These are phyloP conservation scores for Naematelia encephala DNA, from an alignment of 768 basidiomycete species.

Conservation along the genomic window DNA sequence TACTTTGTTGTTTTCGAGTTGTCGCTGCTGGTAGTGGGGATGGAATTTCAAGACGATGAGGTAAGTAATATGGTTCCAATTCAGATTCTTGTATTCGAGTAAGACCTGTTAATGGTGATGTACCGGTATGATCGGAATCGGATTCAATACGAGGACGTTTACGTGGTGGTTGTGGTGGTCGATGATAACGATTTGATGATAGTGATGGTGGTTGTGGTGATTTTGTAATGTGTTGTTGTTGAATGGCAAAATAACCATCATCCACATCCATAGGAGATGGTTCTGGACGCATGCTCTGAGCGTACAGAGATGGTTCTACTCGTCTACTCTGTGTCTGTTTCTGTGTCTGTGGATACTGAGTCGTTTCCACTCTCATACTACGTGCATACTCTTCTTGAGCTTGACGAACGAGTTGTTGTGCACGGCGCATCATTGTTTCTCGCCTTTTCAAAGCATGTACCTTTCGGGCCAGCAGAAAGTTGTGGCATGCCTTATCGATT, in stretches of 20 bases:
- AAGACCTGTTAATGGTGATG: background rate
- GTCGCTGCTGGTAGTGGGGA: background rate
- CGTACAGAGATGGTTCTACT: too few relatives aligned
- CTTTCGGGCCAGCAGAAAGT: slow-evolving; percentile 16
- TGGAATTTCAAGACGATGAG: background rate
- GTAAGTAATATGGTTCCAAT: background rate
- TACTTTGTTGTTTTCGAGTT: background rate
- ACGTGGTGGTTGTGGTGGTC: too few relatives aligned
- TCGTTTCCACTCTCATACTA: too few relatives aligned
- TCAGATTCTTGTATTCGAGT: background rate
- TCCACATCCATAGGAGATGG: background rate
- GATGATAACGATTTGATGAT: too few relatives aligned
- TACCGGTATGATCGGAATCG: background rate
- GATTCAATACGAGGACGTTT: background rate
- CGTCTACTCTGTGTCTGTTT: too few relatives aligned
- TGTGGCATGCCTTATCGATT: slow-evolving; percentile 35
- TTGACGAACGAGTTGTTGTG: background rate
- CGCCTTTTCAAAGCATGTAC: slow-evolving; percentile 9
- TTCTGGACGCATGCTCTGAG: background rate
- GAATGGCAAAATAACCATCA: background rate
- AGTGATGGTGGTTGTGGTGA: too few relatives aligned
- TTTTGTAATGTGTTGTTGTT: too few relatives aligned
- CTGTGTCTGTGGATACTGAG: too few relatives aligned
- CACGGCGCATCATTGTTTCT: background rate
- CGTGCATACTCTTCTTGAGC: background rate